Base-by-base conservation (phyloP, 208 protist genomes). In the Acanthamoeba healyi region DNA sequence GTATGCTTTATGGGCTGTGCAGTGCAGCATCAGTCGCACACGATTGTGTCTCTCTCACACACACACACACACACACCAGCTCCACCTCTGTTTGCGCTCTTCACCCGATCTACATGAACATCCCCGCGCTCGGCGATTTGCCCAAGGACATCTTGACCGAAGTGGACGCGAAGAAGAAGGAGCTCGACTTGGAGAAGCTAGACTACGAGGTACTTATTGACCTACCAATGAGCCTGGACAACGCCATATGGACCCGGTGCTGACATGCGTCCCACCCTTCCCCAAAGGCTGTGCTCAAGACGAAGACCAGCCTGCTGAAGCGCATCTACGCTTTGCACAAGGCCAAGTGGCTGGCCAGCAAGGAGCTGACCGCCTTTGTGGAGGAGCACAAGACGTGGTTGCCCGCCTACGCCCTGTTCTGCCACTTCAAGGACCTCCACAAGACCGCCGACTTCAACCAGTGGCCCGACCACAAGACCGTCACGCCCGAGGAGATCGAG, bases 91-190 rank as follows among this genome's bases (percentile, higher is more conserved):
- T 96, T 0, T 97, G 95, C 77, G 97, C 97, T 24, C 91, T 98
- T 14, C 97, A 98, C 61, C 97, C 97, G 22, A 96, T 98, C 40
- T 98, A 98, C 46, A 79, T 97, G 26, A 95, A 95, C 67, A 49
- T 98, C 22, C 51, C 86, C 40, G 32, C 32, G 58, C 24, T 95
- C 19, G 93, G 94, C 15, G 42, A 70, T 63, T 46, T 96, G 51
- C 58, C 82, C 65, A 94, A 96, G 70, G 94, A 96, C 3, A 82
- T 97, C 22, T 40, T 93, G 24, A n/a, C 17, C 29, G 36, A 88
- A 29, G 42, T 97, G 2, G 44, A 19, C 19, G 14, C 95, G 79
- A 87, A 94, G 56, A 17, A 67, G 49, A 79, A 79, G 24, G 56
- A 92, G 90, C 88, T 97, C 29, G 97, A 97, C 61, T 6, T 63